Percentiles rank a stretch among this genome's conserved stretches.
Evolutionary conservation across 2,329 filamentous ascomycete genomes (phyloP).

Genomic region (Penicillium crustosum): DNA sequence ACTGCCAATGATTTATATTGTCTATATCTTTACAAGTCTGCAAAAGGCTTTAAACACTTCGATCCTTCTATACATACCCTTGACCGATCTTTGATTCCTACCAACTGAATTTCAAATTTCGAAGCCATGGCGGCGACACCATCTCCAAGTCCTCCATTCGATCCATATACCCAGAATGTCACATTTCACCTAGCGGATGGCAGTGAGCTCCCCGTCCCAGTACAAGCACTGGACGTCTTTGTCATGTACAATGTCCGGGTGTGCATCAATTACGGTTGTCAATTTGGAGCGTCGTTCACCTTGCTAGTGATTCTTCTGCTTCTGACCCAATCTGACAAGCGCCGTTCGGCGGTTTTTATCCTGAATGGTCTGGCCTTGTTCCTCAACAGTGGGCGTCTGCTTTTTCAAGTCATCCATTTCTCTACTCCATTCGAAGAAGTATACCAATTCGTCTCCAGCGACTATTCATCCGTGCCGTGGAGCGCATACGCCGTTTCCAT

Average conservation of each 20-base stretch:
- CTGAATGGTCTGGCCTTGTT: slow-evolving; percentile 64
- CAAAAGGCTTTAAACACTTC: not conserved
- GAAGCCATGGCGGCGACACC: slow-evolving; percentile 7
- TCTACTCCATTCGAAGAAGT: slow-evolving; percentile 61
- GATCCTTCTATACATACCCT: not conserved
- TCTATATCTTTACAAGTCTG: not conserved
- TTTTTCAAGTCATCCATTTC: slow-evolving; percentile 53
- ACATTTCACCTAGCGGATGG: slow-evolving; percentile 50
- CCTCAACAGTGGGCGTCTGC: slow-evolving; percentile 58
- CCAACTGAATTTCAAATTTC: not conserved
- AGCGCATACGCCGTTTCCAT: slow-evolving; percentile 50
- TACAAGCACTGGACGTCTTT: slow-evolving; percentile 48
- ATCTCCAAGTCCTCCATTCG: slow-evolving; percentile 38
- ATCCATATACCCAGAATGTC: slow-evolving; percentile 55
- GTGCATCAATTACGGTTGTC: slow-evolving; percentile 66
- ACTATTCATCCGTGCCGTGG: slow-evolving; percentile 52
- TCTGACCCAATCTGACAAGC: slow-evolving; percentile 66
- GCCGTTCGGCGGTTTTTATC: slow-evolving; percentile 62
- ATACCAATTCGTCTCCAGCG: slow-evolving; percentile 59
- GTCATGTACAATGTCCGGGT: slow-evolving; percentile 50
- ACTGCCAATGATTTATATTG: not conserved
- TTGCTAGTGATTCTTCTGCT: slow-evolving; percentile 66
- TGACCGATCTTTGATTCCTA: slow-evolving; percentile 9
- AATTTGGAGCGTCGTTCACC: slow-evolving; percentile 67
- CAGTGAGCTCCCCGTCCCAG: slow-evolving; percentile 40